These are phyloP conservation scores for Leccinum subtestaceum DNA, from an alignment of 768 basidiomycete genomes.

Conservation along the genomic window DNA sequence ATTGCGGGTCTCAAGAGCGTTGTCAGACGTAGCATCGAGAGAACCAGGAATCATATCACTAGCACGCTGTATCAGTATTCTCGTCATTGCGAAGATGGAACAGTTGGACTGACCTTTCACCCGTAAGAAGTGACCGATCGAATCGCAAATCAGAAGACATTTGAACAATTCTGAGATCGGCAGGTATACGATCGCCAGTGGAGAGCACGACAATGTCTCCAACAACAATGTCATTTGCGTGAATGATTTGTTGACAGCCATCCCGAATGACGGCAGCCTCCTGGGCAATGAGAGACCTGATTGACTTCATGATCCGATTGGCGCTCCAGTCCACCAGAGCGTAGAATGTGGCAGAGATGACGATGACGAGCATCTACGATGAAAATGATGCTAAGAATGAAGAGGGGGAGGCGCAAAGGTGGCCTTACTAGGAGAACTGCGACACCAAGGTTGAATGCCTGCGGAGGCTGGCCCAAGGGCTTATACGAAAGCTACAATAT, in stretches of 20 bases:
- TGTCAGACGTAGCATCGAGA: conserved; percentile 47
- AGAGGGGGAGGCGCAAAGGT: conserved; percentile 10
- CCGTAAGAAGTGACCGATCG: conserved; percentile 54
- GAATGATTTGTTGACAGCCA: conserved; percentile 43
- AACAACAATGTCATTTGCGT: conserved; percentile 55
- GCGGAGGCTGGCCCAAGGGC: conserved; percentile 45
- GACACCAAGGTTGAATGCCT: conserved; percentile 47
- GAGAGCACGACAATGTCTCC: conserved; percentile 53
- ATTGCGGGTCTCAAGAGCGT: conserved; percentile 46
- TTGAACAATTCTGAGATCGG: conserved; percentile 54
- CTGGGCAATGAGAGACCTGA: conserved; percentile 57
- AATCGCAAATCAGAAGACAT: conserved; percentile 51
- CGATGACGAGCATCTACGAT: conserved; percentile 40
- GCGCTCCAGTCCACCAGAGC: conserved; percentile 52
- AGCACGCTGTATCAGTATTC: background rate
- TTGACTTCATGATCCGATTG: conserved; percentile 50
- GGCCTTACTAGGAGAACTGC: conserved; percentile 46
- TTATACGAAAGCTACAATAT: conserved; percentile 47
- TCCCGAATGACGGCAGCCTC: conserved; percentile 56
- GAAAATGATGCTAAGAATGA: conserved; percentile 6
- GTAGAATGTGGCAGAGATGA: conserved; percentile 44
- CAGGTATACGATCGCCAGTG: conserved; percentile 57
- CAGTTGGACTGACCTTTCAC: conserved; percentile 36
- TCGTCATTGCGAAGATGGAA: background rate
- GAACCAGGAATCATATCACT: conserved; percentile 46